A percentile compares a stretch with the other conserved stretches of the same genome.
Evolutionary conservation across 306 rosid genomes (phyloP).

Genomic region (Crataegus laevigata): DNA sequence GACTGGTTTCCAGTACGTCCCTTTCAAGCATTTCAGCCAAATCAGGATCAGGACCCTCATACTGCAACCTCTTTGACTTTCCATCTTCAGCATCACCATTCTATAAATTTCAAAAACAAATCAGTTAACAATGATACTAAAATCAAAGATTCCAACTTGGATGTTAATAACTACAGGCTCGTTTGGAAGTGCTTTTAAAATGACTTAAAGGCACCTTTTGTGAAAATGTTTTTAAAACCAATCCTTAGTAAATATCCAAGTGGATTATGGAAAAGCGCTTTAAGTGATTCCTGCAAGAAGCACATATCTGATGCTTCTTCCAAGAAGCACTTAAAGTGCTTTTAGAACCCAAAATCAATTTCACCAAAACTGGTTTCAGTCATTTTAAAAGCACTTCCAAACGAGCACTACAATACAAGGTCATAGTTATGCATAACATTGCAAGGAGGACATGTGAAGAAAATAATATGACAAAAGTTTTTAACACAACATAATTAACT

Average conservation of each 20-base stretch:
- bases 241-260: too few species aligned
- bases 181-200: too few species aligned
- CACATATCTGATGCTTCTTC: too few species aligned
- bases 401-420: neutral
- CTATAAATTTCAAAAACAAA: constrained; percentile 24
- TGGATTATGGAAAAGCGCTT: too few species aligned
- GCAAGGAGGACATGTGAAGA: neutral
- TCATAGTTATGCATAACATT: neutral
- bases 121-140: neutral
- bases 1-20: constrained; percentile 90
- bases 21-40: constrained; percentile 98
- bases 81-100: constrained; percentile 84
- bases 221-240: too few species aligned
- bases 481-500: neutral
- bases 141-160: neutral
- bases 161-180: too few species aligned
- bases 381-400: too few species aligned
- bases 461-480: neutral
- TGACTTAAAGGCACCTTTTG: too few species aligned
- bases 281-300: too few species aligned
- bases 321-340: too few species aligned
- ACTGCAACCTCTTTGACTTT: constrained; percentile 62
- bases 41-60: constrained; percentile 98
- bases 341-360: too few species aligned
- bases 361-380: too few species aligned